Conservation (phyloP, 306 rosid genomes). For the Vigna hirtella region DNA sequence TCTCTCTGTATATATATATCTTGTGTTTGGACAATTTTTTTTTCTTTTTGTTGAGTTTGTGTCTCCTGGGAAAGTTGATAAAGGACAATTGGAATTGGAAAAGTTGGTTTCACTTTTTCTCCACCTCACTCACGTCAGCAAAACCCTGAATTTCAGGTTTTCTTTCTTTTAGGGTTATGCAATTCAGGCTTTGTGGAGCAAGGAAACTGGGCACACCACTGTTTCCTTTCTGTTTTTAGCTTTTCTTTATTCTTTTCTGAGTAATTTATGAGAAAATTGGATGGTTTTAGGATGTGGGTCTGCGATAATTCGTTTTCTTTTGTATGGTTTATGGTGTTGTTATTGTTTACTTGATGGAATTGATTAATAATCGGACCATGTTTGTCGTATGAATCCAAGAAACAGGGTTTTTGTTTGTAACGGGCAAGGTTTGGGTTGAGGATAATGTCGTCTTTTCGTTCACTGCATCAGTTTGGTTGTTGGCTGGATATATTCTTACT, state of each 20-base stretch:
- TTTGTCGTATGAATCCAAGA: conserved; percentile 9
- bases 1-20: neutral
- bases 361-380: neutral
- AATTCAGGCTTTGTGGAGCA: neutral
- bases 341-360: conserved; percentile 7
- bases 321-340: conserved; percentile 15
- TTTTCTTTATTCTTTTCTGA: neutral
- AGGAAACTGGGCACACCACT: too few species aligned
- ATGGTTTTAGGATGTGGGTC: conserved; percentile 19
- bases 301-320: neutral
- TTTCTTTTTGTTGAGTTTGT: conserved; percentile 35
- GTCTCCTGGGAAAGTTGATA: conserved; percentile 43
- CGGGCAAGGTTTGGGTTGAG: conserved; percentile 4
- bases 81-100: conserved; percentile 3
- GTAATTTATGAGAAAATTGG: neutral
- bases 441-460: conserved; percentile 39
- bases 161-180: conserved; percentile 17
- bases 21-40: neutral
- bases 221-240: neutral
- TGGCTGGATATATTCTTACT: conserved; percentile 21
- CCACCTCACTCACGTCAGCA: neutral
- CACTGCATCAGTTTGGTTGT: conserved; percentile 1
- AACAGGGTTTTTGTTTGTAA: conserved; percentile 32
- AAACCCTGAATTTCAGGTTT: conserved; percentile 24
- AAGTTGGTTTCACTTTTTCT: neutral